These are phyloP conservation scores for Nakazawaea holstii DNA, from an alignment of 805 yeast species.

Conservation along the genomic window DNA sequence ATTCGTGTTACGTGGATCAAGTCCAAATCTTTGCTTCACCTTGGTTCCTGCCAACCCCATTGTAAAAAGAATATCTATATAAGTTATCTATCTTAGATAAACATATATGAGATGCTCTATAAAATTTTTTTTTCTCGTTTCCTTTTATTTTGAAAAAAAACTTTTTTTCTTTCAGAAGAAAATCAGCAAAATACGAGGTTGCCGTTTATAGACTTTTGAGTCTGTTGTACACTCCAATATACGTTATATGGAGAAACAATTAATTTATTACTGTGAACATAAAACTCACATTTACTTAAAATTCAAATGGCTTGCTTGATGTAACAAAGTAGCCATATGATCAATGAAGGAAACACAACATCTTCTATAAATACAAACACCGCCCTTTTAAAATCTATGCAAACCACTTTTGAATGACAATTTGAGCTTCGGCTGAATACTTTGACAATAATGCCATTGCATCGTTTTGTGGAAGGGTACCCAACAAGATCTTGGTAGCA, in stretches of 20 bases:
- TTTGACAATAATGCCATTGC: constrained; percentile 59
- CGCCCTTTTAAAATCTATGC: constrained; percentile 8
- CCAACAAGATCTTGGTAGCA: constrained; percentile 59
- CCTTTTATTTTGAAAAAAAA: neutral
- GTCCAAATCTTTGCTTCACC: constrained; percentile 79
- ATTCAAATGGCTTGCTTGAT: no score
- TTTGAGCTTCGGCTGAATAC: constrained; percentile 57
- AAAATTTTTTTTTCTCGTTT: neutral
- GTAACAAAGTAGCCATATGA: no score
- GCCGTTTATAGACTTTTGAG: no score
- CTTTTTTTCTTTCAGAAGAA: no score
- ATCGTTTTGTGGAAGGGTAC: constrained; percentile 61
- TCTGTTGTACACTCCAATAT: no score
- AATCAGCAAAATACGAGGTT: no score
- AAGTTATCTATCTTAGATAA: no score
- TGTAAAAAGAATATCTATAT: neutral
- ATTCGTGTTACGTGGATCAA: constrained; percentile 88
- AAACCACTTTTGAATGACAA: constrained; percentile 58
- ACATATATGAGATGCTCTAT: no score
- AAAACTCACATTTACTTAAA: no score
- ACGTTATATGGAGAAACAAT: no score
- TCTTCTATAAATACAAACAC: neutral
- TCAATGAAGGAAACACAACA: no score
- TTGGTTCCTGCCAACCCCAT: constrained; percentile 85
- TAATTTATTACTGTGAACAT: no score